Evolutionary conservation across 2,329 filamentous ascomycete species (phyloP).

Genomic region (Calonectria hongkongensis): DNA sequence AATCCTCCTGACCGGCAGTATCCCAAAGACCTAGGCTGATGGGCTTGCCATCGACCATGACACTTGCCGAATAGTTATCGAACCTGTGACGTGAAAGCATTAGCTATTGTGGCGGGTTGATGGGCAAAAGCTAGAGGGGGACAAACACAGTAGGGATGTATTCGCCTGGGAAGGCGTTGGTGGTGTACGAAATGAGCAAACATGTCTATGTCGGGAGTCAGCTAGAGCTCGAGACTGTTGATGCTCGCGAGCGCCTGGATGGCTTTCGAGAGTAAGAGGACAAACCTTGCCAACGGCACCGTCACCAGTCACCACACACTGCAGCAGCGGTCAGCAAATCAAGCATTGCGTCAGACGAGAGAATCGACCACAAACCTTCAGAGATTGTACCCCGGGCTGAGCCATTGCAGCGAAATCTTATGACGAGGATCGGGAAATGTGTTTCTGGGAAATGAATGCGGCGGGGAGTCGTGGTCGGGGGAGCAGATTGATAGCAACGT

Average conservation of each 20-base stretch:
- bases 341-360: conserved; percentile 44
- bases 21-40: conserved; percentile 98
- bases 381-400: conserved; percentile 88
- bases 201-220: conserved; percentile 82
- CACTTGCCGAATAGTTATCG: conserved; percentile 99
- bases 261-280: conserved; percentile 32
- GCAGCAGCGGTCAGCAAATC: conserved; percentile 58
- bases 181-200: conserved; percentile 99
- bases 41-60: conserved; percentile 98
- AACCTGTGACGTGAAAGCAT: conserved; percentile 75
- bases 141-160: conserved; percentile 98
- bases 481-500: conserved; percentile 28
- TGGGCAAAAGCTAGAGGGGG: conserved; percentile 28
- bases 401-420: conserved; percentile 73
- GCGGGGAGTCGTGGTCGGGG: conserved; percentile 19
- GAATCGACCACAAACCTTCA: conserved; percentile 80
- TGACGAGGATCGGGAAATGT: conserved; percentile 33
- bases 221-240: conserved; percentile 42
- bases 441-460: conserved; percentile 25
- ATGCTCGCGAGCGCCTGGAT: conserved; percentile 17
- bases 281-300: conserved; percentile 97
- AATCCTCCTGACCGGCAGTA: conserved; percentile 99
- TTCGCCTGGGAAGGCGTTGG: conserved; percentile 99
- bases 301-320: conserved; percentile 99
- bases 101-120: conserved; percentile 14